phyloP scores from a whole-genome alignment of 495 filamentous ascomycete genomes.

The Lophiotrema nucula region DNA sequence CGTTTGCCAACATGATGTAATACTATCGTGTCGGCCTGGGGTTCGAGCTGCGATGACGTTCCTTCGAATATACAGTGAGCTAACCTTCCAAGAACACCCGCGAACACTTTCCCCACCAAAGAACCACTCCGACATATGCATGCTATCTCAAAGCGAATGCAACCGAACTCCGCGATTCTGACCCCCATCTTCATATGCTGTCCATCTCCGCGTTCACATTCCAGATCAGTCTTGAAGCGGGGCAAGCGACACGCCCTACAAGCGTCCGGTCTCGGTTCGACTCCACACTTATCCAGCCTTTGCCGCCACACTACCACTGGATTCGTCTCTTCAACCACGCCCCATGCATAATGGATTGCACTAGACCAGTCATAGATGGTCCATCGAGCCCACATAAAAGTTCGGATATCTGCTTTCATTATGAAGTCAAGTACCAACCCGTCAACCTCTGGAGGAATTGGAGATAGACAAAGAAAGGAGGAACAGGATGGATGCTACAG shows the following conservation, averaged over 20 bases:
- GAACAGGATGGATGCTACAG: slow-evolving; percentile 10
- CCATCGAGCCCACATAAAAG: background rate
- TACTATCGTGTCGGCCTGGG: too few species aligned
- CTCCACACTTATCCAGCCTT: slow-evolving; percentile 17
- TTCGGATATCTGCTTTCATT: background rate
- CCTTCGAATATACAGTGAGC: too few species aligned
- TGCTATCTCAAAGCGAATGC: too few species aligned
- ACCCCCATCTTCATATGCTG: too few species aligned
- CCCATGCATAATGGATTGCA: background rate
- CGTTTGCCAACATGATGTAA: too few species aligned
- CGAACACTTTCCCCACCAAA: too few species aligned
- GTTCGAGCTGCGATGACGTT: too few species aligned
- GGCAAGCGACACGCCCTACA: slow-evolving; percentile 6
- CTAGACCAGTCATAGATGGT: background rate
- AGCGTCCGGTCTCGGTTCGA: slow-evolving; percentile 10
- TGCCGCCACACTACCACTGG: too few species aligned
- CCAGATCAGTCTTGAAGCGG: background rate
- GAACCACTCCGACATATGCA: too few species aligned
- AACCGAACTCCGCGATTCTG: too few species aligned
- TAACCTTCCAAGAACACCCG: too few species aligned
- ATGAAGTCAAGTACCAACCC: background rate
- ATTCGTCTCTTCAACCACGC: too few species aligned
- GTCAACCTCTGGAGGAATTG: background rate
- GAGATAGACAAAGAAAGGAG: slow-evolving; percentile 3
- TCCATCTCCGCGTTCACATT: background rate